Evolutionary conservation across 257 asterid species (phyloP), one percentile per base, ranked within the genome.

Genomic region (Plectranthus barbatus): DNA sequence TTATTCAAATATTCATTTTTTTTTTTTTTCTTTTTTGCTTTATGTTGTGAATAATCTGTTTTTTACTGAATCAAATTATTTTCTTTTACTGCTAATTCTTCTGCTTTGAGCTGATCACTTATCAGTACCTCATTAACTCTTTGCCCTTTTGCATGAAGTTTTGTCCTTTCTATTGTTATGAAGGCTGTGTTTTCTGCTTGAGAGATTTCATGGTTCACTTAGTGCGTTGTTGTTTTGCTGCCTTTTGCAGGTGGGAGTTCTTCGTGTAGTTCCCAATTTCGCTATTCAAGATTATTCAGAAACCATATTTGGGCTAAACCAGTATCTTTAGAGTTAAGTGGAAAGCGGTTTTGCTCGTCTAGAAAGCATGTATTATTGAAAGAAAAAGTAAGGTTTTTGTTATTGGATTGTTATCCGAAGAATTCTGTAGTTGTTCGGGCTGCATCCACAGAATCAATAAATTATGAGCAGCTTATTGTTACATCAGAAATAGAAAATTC

Each of bases 381-480:
- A 58, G 67, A 70, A 62, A 69, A 46, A 44, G 73, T 57, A 46
- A 60, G 76, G 60, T 56, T 39, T 37, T 40, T 61, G 37, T 60
- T 69, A 9, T 48, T 24, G 21, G 53, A 69, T 39, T 59, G 75
- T 60, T 52, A 54, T 51, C 46, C 71, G 41, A 56, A 76, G 52
- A 74, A 53, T 48, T 31, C 47, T 36, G 10, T 71, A 56, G 72
- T 20, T 49, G 67, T 70, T 62, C 67, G 76, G 62, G 90, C 88
- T 66, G 80, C 90, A 56, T 67, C 88, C 5, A 64, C 77, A 15
- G 92, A 88, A 29, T 72, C 86, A 40, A 46, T 80, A 24, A 65
- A 76, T 65, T 70, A 68, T 67, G 87, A 79, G 47, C 78, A 65
- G 44, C 79, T 80, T 70, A 9, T 68, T 37, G 77, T 74, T 34